These are phyloP conservation scores for Eryngium alpinum DNA, from an alignment of 140 eudicot species.

Conservation along the genomic window DNA sequence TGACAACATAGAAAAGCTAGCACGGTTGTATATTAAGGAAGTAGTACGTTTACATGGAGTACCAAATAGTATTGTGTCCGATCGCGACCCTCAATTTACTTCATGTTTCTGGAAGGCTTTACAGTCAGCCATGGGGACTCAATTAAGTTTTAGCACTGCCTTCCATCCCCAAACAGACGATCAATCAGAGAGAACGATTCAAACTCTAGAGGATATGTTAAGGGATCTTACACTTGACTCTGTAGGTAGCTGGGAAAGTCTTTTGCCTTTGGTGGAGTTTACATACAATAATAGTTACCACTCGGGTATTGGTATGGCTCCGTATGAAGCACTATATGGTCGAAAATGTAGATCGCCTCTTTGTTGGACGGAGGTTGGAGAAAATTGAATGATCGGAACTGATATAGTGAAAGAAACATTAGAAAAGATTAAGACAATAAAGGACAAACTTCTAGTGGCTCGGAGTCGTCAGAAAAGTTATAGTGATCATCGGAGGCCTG, in stretches of 20 bases:
- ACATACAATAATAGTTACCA: neutral
- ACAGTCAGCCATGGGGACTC: neutral
- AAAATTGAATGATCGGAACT: neutral
- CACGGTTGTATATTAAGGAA: no score
- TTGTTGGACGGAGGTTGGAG: neutral
- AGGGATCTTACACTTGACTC: no score
- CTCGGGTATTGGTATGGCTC: neutral
- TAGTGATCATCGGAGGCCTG: neutral
- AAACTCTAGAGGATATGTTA: neutral
- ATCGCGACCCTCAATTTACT: neutral
- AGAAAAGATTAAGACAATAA: neutral
- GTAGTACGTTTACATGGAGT: no score
- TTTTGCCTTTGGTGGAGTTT: neutral
- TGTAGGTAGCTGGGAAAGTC: neutral
- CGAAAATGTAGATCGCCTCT: neutral
- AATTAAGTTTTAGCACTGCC: neutral
- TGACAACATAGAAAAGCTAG: no score
- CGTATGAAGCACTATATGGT: neutral
- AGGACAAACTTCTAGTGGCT: neutral
- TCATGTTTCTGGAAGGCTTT: neutral
- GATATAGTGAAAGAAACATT: neutral
- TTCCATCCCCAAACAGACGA: neutral
- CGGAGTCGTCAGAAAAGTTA: neutral
- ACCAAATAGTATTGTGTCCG: neutral
- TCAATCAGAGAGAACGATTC: no score